These are phyloP conservation scores for Epichloe gansuensis DNA, from an alignment of 2,329 filamentous ascomycete genomes.

Conservation along the genomic window DNA sequence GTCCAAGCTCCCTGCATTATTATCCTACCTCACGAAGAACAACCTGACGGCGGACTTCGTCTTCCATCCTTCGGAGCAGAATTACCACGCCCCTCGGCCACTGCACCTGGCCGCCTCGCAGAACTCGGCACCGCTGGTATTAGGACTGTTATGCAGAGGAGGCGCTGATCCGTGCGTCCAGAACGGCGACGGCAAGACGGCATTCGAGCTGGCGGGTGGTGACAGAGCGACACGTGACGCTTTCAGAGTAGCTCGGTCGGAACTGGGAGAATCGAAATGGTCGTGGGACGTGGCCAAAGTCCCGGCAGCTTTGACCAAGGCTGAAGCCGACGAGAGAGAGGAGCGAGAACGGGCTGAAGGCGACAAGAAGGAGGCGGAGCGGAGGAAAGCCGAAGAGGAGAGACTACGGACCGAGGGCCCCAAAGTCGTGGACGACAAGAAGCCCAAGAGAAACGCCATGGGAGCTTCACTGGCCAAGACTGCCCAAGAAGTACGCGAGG, in stretches of 20 bases:
- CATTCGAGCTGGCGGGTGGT: slow-evolving; percentile 79
- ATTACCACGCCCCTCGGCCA: slow-evolving; percentile 69
- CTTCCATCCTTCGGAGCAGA: slow-evolving; percentile 59
- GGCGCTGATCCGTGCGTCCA: slow-evolving; percentile 57
- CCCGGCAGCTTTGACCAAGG: slow-evolving; percentile 54
- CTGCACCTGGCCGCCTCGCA: slow-evolving; percentile 77
- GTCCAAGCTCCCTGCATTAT: slow-evolving; percentile 75
- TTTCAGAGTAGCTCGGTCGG: slow-evolving; percentile 74
- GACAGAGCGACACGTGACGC: slow-evolving; percentile 79
- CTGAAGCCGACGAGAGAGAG: slow-evolving; percentile 57
- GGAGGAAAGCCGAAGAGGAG: slow-evolving; percentile 63
- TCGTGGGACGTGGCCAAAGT: slow-evolving; percentile 68
- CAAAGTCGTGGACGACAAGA: slow-evolving; percentile 37
- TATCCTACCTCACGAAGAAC: slow-evolving; percentile 75
- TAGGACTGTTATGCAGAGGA: slow-evolving; percentile 62
- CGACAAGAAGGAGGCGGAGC: slow-evolving; percentile 53
- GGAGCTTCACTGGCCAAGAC: slow-evolving; percentile 52
- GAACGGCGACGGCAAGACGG: slow-evolving; percentile 66
- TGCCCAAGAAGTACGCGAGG: slow-evolving; percentile 67
- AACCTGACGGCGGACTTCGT: slow-evolving; percentile 55
- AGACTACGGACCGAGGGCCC: slow-evolving; percentile 55
- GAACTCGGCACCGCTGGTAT: slow-evolving; percentile 65
- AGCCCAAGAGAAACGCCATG: slow-evolving; percentile 37
- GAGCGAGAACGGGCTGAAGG: slow-evolving; percentile 58
- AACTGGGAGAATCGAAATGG: slow-evolving; percentile 66